A percentile compares a stretch with the other conserved stretches of the same genome.
These are phyloP conservation scores for Acacia melanoxylon DNA, from an alignment of 306 rosid genomes.

Conservation along the genomic window DNA sequence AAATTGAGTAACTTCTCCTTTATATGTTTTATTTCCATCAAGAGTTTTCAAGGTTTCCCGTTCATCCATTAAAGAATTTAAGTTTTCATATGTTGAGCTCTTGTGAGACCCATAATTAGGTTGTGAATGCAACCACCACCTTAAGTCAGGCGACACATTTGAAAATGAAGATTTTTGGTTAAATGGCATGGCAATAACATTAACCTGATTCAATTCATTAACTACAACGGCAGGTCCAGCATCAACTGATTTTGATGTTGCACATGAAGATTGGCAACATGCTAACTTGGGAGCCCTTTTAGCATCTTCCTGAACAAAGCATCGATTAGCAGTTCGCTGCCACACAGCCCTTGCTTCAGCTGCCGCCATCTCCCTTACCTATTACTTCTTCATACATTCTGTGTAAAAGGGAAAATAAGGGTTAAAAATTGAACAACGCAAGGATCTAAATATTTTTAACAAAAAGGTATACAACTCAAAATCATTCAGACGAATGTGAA, in stretches of 20 bases:
- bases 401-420: constrained; percentile 1
- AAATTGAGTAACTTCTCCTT: constrained; percentile 22
- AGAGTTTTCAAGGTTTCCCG: constrained; percentile 45
- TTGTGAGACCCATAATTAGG: constrained; percentile 60
- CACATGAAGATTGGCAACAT: constrained; percentile 81
- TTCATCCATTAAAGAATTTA: constrained; percentile 54
- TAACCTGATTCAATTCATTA: constrained; percentile 54
- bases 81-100: constrained; percentile 55
- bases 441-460: not conserved
- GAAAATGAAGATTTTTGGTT: constrained; percentile 56
- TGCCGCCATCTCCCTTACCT: constrained; percentile 65
- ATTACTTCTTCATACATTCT: constrained; percentile 40
- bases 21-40: constrained; percentile 35
- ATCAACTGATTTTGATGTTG: constrained; percentile 61
- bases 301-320: constrained; percentile 96
- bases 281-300: constrained; percentile 97
- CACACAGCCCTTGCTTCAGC: constrained; percentile 93
- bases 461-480: not conserved
- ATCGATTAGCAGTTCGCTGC: constrained; percentile 92
- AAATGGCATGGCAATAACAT: constrained; percentile 45
- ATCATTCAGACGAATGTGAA: not conserved
- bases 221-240: constrained; percentile 51
- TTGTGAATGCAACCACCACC: constrained; percentile 86
- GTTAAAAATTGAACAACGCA: constrained; percentile 13
- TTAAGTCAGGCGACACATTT: constrained; percentile 53